Evolutionary conservation across 73 alveolate species (phyloP).

Genomic region (Paraurostyla sp.): DNA sequence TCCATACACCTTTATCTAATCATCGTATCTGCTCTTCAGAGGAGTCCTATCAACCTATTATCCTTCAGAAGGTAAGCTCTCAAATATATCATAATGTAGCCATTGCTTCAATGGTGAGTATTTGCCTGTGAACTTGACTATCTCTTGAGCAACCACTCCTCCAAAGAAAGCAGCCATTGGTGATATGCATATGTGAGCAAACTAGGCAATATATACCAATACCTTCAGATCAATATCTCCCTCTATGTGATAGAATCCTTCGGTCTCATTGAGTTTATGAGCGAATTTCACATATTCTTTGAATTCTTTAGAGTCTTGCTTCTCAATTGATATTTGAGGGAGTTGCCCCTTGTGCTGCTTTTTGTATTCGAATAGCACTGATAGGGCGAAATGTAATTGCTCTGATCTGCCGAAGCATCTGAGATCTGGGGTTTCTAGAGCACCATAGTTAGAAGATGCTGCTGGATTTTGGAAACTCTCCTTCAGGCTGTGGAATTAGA

Average conservation of each 20-base stretch:
- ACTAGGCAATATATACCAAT: conserved; percentile 81
- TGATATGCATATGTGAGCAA: conserved; percentile 88
- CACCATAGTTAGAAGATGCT: conserved; percentile 79
- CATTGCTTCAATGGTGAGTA: conserved; percentile 98
- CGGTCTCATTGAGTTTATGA: conserved; percentile 81
- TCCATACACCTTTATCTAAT: conserved; percentile 96
- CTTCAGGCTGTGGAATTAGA: conserved; percentile 65
- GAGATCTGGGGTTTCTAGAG: conserved; percentile 82
- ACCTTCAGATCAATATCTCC: conserved; percentile 85
- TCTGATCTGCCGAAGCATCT: conserved; percentile 81
- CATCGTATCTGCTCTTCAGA: conserved; percentile 90
- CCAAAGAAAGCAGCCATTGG: conserved; percentile 99
- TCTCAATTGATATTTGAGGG: conserved; percentile 78
- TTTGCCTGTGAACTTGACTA: conserved; percentile 99
- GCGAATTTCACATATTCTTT: too few species aligned
- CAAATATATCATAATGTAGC: conserved; percentile 92
- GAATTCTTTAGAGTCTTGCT: too few species aligned
- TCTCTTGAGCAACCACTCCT: conserved; percentile 98
- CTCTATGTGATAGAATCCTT: conserved; percentile 68
- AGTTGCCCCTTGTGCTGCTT: conserved; percentile 60
- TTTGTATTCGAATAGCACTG: conserved; percentile 79
- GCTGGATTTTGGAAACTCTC: conserved; percentile 76
- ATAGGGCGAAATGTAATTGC: conserved; percentile 77
- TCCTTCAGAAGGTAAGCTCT: conserved; percentile 72
- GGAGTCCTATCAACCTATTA: conserved; percentile 89